Conservation (phyloP, 495 filamentous ascomycete genomes). For the Aspergillus bertholletiae region DNA sequence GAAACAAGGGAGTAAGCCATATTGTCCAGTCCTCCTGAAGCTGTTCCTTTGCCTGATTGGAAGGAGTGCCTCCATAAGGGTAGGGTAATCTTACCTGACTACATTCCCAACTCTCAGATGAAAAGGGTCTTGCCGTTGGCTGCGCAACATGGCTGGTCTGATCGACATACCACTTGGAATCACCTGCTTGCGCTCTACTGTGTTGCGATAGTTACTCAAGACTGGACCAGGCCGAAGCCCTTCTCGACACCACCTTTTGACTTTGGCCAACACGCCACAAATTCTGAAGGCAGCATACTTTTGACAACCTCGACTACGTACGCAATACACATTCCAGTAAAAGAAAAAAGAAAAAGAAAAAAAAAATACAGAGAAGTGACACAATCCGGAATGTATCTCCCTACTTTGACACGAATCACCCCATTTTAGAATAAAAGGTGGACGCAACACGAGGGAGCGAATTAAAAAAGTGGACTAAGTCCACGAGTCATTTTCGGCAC, state of each 20-base stretch:
- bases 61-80: too few relatives aligned
- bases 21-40: too few relatives aligned
- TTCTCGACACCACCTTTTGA: too few relatives aligned
- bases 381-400: conserved; percentile 39
- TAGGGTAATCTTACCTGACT: neutral
- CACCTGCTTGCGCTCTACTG: neutral
- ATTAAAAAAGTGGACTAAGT: conserved; percentile 27
- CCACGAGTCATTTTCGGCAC: conserved; percentile 37
- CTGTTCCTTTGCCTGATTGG: too few relatives aligned
- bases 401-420: conserved; percentile 49
- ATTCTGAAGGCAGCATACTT: neutral
- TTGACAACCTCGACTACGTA: neutral
- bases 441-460: conserved; percentile 50
- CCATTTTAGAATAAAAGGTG: conserved; percentile 33
- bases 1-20: too few relatives aligned
- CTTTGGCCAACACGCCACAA: neutral
- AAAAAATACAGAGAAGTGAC: neutral
- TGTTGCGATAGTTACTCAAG: too few relatives aligned
- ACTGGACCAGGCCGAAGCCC: too few relatives aligned
- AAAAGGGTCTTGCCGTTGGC: conserved; percentile 1
- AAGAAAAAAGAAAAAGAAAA: neutral
- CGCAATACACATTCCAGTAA: conserved; percentile 1
- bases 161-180: conserved; percentile 1
- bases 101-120: neutral
- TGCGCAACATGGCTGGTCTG: conserved; percentile 5